Evolutionary conservation across 2,329 filamentous ascomycete genomes (phyloP).

Genomic region (Alternaria tenuissima): DNA sequence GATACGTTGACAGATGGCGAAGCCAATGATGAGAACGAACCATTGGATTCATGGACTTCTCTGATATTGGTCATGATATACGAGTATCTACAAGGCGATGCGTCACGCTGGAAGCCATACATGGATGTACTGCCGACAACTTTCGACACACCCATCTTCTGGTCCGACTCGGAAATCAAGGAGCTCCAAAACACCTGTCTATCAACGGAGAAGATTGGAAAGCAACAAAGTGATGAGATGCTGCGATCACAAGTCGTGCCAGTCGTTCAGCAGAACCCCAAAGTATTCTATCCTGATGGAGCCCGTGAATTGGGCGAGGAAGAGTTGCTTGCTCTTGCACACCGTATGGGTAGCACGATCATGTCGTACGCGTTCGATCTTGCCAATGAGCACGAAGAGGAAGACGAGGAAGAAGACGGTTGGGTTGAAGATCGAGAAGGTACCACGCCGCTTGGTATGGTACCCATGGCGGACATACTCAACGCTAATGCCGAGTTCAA

Average conservation of each 20-base stretch:
- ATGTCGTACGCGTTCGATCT: slow-evolving; percentile 39
- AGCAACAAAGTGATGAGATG: slow-evolving; percentile 29
- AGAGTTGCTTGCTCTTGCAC: slow-evolving; percentile 30
- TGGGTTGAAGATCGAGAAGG: slow-evolving; percentile 37
- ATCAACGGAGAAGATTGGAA: slow-evolving; percentile 33
- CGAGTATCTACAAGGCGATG: slow-evolving; percentile 30
- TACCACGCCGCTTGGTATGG: slow-evolving; percentile 33
- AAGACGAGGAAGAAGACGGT: slow-evolving; percentile 33
- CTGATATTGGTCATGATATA: slow-evolving; percentile 33
- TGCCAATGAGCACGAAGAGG: slow-evolving; percentile 25
- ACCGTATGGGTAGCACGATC: slow-evolving; percentile 33
- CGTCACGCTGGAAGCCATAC: slow-evolving; percentile 35
- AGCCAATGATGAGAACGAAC: slow-evolving; percentile 23
- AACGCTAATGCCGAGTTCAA: slow-evolving; percentile 38
- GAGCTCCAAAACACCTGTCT: slow-evolving; percentile 31
- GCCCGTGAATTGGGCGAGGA: slow-evolving; percentile 6
- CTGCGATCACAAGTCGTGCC: slow-evolving; percentile 25
- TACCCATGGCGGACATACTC: slow-evolving; percentile 36
- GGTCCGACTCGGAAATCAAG: slow-evolving; percentile 27
- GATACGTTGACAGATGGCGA: slow-evolving; percentile 18
- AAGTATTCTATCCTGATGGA: slow-evolving; percentile 20
- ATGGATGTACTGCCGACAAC: slow-evolving; percentile 27
- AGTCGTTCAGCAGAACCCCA: slow-evolving; percentile 18
- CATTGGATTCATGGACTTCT: slow-evolving; percentile 31
- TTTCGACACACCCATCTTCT: slow-evolving; percentile 37